Conservation (phyloP, 2,329 filamentous ascomycete genomes). For the Cladophialophora chaetospira region DNA sequence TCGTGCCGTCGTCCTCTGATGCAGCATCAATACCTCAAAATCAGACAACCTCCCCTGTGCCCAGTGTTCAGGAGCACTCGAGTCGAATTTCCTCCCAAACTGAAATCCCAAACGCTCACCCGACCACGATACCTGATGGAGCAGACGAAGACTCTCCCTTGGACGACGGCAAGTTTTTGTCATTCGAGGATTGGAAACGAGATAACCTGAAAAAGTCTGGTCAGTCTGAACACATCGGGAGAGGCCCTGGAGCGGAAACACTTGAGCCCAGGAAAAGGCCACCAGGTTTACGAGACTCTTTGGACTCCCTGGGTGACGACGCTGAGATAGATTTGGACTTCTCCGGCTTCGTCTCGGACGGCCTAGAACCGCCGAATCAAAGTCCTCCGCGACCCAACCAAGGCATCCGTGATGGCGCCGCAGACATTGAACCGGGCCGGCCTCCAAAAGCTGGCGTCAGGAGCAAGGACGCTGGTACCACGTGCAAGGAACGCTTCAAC, state of each 20-base stretch:
- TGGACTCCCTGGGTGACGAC: constrained; percentile 83
- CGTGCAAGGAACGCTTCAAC: constrained; percentile 96
- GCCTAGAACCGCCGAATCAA: constrained; percentile 37
- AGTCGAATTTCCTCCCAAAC: background rate
- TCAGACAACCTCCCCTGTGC: background rate
- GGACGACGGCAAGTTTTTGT: constrained; percentile 82
- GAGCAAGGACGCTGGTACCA: constrained; percentile 92
- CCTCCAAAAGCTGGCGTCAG: constrained; percentile 60
- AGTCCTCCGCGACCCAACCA: constrained; percentile 26
- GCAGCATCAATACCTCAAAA: background rate
- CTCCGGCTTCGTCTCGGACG: constrained; percentile 58
- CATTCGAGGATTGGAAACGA: constrained; percentile 98
- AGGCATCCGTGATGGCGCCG: constrained; percentile 46
- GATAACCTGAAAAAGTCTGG: constrained; percentile 85
- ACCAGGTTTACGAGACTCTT: constrained; percentile 64
- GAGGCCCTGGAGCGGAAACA: constrained; percentile 46
- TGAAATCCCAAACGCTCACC: background rate
- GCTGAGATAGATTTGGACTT: constrained; percentile 80
- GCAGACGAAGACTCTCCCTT: constrained; percentile 64
- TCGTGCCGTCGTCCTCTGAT: background rate
- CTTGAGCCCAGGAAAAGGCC: constrained; percentile 47
- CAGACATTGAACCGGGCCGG: constrained; percentile 45
- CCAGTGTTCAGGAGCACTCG: background rate
- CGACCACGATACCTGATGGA: constrained; percentile 1
- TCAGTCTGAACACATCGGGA: constrained; percentile 71